Base-by-base conservation (phyloP, 768 basidiomycete species). In the Naematelia encephala region DNA sequence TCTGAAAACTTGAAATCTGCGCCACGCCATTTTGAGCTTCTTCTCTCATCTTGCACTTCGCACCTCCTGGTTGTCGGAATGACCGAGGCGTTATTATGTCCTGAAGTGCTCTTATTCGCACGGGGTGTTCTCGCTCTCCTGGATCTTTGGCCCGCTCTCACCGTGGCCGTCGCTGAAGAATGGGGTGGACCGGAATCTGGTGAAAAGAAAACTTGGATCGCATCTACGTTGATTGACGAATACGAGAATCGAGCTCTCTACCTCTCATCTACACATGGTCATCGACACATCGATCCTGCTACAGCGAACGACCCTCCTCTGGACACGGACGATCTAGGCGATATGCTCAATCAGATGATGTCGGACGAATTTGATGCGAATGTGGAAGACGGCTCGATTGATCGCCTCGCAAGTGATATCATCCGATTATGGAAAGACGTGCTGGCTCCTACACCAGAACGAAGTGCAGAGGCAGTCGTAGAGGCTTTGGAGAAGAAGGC, bases 301-400 rank as follows among this genome's bases (percentile, higher is more conserved):
- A 54, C 59, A 30, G 61, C 68, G n/a, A 54, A 63, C 14, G 61
- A 72, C 5, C 82, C 62, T 21, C 67, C 68, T 28, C 52, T 84
- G 0, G 91, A 93, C 67, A 83, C 82, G 23, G 81, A 84, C 66
- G 90, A 93, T 66, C 79, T 98, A 61, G 90, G 90, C 68, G 85
- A 89, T 53, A 80, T 87, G 63, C 80, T 98, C 13, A 80, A 88
- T 12, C 90, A 94, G 69, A 83, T 89, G 48, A 85, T 96, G 82
- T 80, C 81, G 5, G 90, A 96, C 67, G 93, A 96, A 71, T 97
- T 90, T 68, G 90, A 91, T 21, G 83, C 85, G 13, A 78, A 82
- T 11, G 78, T 97, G 22, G 91, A 96, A 64, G 94, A 98, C 68
- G 89, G 84, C 19, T 91, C 89, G 55, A 85, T 86, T 1, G 85